Evolutionary conservation across 106 monocot genomes (phyloP).

Genomic region (Phalaenopsis aphrodite): DNA sequence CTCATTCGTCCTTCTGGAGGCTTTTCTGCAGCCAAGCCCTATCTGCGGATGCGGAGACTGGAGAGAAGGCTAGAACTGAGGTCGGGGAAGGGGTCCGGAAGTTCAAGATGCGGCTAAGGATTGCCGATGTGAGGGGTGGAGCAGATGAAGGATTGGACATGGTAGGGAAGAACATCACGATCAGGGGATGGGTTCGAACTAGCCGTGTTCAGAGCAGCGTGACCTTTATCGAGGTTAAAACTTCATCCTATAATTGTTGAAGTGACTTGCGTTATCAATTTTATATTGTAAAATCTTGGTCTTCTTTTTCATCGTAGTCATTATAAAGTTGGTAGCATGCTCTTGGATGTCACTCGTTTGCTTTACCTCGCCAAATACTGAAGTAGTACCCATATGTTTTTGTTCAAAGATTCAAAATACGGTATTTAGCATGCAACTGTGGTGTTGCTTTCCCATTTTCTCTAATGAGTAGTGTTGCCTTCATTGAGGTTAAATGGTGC

Average conservation of each 20-base stretch:
- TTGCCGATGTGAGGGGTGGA: slow-evolving; percentile 74
- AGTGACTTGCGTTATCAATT: neutral
- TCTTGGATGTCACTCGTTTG: neutral
- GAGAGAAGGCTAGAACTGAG: neutral
- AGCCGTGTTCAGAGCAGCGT: slow-evolving; percentile 84
- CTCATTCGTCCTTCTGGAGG: slow-evolving; percentile 4
- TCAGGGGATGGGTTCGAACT: slow-evolving; percentile 92
- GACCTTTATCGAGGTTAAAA: slow-evolving; percentile 81
- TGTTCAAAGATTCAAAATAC: neutral
- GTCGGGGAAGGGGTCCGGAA: slow-evolving; percentile 31
- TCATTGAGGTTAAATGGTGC: too few relatives aligned
- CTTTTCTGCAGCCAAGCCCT: slow-evolving; percentile 38
- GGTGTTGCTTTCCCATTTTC: neutral
- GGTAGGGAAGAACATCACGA: slow-evolving; percentile 45
- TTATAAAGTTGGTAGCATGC: neutral
- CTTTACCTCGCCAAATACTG: neutral
- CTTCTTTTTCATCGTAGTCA: neutral
- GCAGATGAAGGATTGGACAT: slow-evolving; percentile 48
- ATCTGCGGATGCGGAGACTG: slow-evolving; percentile 18
- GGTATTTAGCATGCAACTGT: neutral
- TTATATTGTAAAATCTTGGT: neutral
- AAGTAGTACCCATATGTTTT: neutral
- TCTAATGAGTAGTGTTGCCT: too few relatives aligned
- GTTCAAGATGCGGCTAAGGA: slow-evolving; percentile 58
- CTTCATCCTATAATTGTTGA: neutral